A percentile compares a stretch with the other conserved stretches of the same genome.
phyloP scores from a whole-genome alignment of 352 stramenopile species.

The Pythium aphanidermatum region DNA sequence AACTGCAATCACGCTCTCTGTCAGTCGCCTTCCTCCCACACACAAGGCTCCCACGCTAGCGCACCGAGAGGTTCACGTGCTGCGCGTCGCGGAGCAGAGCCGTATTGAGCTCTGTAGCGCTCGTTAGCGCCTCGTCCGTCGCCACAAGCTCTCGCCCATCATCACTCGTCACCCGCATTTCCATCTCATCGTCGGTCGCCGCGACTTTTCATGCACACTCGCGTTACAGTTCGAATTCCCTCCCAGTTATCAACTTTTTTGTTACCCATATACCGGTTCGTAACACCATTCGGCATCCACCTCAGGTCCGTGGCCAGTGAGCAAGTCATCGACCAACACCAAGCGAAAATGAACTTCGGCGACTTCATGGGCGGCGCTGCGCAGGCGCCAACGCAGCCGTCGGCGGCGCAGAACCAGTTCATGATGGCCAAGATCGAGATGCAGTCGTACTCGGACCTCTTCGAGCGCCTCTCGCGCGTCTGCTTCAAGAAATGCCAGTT shows the following conservation, averaged over 20 bases:
- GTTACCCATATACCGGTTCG: no score
- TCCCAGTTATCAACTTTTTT: no score
- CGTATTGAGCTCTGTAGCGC: constrained; percentile 16
- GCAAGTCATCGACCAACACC: not conserved
- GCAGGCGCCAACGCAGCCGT: constrained; percentile 51
- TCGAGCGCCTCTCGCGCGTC: constrained; percentile 86
- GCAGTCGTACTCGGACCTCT: constrained; percentile 88
- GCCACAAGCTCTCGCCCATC: constrained; percentile 41
- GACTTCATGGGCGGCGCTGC: constrained; percentile 59
- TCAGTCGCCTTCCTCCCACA: not conserved
- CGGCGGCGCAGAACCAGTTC: constrained; percentile 41
- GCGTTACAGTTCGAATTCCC: no score
- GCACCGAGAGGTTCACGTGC: constrained; percentile 59
- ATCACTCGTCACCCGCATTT: constrained; percentile 34
- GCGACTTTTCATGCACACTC: no score
- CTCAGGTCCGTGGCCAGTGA: not conserved
- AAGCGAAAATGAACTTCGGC: constrained; percentile 67
- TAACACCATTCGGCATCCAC: not conserved
- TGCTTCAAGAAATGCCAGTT: constrained; percentile 95
- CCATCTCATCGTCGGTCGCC: no score
- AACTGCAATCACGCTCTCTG: constrained; percentile 32
- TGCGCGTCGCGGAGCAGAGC: constrained; percentile 19
- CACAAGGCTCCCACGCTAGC: constrained; percentile 4
- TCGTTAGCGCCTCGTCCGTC: constrained; percentile 45
- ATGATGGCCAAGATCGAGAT: constrained; percentile 90